These are phyloP conservation scores for Auricularia cornea DNA, from an alignment of 768 basidiomycete species.

Conservation along the genomic window DNA sequence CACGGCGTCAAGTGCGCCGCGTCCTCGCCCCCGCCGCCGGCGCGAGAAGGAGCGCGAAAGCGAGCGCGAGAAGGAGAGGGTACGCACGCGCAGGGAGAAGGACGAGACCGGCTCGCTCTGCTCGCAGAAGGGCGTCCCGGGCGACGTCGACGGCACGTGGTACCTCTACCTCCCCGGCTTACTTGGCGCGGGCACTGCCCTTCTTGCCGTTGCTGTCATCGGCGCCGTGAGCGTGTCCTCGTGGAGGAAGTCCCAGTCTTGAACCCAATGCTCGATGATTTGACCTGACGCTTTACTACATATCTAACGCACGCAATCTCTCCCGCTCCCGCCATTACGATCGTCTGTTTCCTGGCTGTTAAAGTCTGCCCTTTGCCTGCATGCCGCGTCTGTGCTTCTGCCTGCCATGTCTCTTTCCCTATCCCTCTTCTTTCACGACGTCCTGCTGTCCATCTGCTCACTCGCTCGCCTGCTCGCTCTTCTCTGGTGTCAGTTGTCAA, in stretches of 20 bases:
- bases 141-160: slow-evolving; percentile 57
- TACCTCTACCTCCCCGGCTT: slow-evolving; percentile 71
- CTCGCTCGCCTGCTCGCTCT: too few relatives aligned
- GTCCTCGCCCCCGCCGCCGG: background rate
- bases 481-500: background rate
- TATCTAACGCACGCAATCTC: background rate
- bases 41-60: slow-evolving; percentile 6
- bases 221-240: slow-evolving; percentile 68
- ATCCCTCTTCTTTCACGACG: too few relatives aligned
- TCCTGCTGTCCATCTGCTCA: too few relatives aligned
- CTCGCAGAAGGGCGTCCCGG: slow-evolving; percentile 31
- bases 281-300: background rate
- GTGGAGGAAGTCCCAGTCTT: slow-evolving; percentile 38
- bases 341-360: too few relatives aligned
- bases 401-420: too few relatives aligned
- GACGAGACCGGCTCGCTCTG: slow-evolving; percentile 28
- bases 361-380: too few relatives aligned
- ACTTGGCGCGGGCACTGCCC: slow-evolving; percentile 76
- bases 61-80: slow-evolving; percentile 2
- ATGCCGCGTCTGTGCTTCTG: too few relatives aligned
- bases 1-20: background rate
- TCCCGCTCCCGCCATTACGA: background rate
- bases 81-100: slow-evolving; percentile 13
- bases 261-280: too few relatives aligned
- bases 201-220: slow-evolving; percentile 70